phyloP scores from a whole-genome alignment of 306 rosid genomes.

The Prunus dulcis region DNA sequence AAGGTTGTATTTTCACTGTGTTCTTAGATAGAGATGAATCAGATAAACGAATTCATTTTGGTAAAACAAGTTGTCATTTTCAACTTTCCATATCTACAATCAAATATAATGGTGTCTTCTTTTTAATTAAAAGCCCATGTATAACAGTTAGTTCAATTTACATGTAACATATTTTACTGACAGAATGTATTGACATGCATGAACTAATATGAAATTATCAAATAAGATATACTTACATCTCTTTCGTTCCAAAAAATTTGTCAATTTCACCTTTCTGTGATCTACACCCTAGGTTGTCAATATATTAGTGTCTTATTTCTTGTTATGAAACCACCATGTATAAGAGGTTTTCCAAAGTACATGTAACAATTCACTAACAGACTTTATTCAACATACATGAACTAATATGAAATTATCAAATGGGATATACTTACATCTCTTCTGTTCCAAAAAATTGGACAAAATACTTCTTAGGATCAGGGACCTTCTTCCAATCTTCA shows the following conservation, averaged over 20 bases:
- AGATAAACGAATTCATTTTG: background rate
- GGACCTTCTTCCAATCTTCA: conserved; percentile 77
- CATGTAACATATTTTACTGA: background rate
- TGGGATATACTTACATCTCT: conserved; percentile 70
- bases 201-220: background rate
- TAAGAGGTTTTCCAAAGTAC: background rate
- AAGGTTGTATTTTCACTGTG: background rate
- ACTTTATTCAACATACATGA: background rate
- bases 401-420: conserved; percentile 5
- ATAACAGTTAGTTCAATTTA: background rate
- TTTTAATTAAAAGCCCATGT: background rate
- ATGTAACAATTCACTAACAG: conserved; percentile 1
- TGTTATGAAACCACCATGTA: background rate
- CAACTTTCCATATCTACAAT: background rate
- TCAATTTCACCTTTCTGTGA: conserved; percentile 31
- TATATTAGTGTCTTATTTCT: background rate
- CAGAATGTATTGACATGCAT: background rate
- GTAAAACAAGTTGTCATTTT: conserved; percentile 48
- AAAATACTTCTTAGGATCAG: conserved; percentile 90
- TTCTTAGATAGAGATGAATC: background rate
- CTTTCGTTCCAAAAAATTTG: conserved; percentile 74
- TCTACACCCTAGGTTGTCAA: conserved; percentile 7
- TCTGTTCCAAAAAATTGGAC: conserved; percentile 91
- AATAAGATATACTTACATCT: conserved; percentile 60
- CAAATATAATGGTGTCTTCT: background rate